These are phyloP conservation scores for Spathaspora boniae DNA, from an alignment of 805 yeast genomes.

Conservation along the genomic window DNA sequence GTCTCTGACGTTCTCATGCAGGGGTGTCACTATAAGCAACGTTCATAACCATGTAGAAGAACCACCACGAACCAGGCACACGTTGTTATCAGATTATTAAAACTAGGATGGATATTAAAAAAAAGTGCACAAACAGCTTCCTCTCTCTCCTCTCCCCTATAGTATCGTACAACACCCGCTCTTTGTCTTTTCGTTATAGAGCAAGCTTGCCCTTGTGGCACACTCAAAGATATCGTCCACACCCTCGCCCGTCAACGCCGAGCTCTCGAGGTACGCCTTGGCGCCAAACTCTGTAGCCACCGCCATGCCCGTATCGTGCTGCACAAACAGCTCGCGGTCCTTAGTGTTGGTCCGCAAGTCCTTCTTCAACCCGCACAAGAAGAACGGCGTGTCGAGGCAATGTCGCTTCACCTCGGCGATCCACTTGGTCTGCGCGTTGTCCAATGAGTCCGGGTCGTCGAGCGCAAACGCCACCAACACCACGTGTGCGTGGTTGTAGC, in stretches of 20 bases:
- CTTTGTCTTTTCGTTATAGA: slow-evolving; percentile 31
- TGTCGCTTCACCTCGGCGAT: slow-evolving; percentile 75
- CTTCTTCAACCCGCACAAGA: slow-evolving; percentile 80
- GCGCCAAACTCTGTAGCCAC: slow-evolving; percentile 83
- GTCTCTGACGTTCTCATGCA: too few species aligned
- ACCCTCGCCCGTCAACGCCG: slow-evolving; percentile 90
- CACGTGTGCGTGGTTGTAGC: slow-evolving; percentile 84
- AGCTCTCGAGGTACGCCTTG: slow-evolving; percentile 77
- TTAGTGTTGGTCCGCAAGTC: slow-evolving; percentile 58
- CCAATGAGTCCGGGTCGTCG: slow-evolving; percentile 79
- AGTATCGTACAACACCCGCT: slow-evolving; percentile 34
- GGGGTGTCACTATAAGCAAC: too few species aligned
- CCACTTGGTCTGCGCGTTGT: slow-evolving; percentile 84
- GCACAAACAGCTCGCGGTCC: slow-evolving; percentile 46
- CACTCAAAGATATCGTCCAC: slow-evolving; percentile 92
- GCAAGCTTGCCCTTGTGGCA: slow-evolving; percentile 79
- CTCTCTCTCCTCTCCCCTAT: slow-evolving; percentile 8
- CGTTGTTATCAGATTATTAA: not conserved
- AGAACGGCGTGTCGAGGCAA: slow-evolving; percentile 76
- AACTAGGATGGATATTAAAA: not conserved
- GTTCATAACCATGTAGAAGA: too few species aligned
- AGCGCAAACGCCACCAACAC: slow-evolving; percentile 83
- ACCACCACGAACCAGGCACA: too few species aligned
- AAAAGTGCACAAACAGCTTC: not conserved
- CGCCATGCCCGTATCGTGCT: slow-evolving; percentile 55